phyloP scores from a whole-genome alignment of 495 filamentous ascomycete species.

The Penicillium antarcticum region DNA sequence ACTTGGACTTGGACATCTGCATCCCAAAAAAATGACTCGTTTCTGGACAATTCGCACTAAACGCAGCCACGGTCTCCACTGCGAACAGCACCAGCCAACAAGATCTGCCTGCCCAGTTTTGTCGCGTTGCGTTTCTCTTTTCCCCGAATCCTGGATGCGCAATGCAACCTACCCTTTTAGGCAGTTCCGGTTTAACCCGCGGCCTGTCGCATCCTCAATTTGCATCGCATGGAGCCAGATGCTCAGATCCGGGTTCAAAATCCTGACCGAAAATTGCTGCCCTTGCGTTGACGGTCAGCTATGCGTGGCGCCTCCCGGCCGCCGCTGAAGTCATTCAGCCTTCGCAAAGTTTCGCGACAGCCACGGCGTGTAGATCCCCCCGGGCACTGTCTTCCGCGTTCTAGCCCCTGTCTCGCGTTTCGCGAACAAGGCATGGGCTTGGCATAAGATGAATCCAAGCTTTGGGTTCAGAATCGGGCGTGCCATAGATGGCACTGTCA shows the following conservation, averaged over 20 bases:
- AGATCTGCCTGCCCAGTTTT: not conserved
- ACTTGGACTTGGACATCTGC: too few species aligned
- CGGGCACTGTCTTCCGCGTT: conserved; percentile 1
- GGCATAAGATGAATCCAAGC: too few species aligned
- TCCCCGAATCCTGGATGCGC: conserved; percentile 16
- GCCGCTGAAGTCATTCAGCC: conserved; percentile 20
- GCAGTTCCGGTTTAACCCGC: conserved; percentile 20
- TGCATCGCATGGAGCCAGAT: conserved; percentile 2
- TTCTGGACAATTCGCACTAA: too few species aligned
- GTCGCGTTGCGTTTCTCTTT: conserved; percentile 3
- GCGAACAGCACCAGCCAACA: too few species aligned
- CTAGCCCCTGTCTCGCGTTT: conserved; percentile 1
- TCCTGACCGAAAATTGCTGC: not conserved
- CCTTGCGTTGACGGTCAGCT: not conserved
- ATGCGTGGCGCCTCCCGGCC: conserved; percentile 17
- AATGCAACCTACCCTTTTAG: conserved; percentile 14
- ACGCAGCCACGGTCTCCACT: too few species aligned
- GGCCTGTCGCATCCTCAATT: not conserved
- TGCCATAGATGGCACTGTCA: too few species aligned
- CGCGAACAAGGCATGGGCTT: not conserved
- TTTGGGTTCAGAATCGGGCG: too few species aligned
- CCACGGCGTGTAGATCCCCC: conserved; percentile 18
- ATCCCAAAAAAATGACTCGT: too few species aligned
- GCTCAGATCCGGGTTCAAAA: not conserved
- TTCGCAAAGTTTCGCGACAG: conserved; percentile 7